phyloP scores from a whole-genome alignment of 140 eudicot species.

The Ambrosia hybrid region DNA sequence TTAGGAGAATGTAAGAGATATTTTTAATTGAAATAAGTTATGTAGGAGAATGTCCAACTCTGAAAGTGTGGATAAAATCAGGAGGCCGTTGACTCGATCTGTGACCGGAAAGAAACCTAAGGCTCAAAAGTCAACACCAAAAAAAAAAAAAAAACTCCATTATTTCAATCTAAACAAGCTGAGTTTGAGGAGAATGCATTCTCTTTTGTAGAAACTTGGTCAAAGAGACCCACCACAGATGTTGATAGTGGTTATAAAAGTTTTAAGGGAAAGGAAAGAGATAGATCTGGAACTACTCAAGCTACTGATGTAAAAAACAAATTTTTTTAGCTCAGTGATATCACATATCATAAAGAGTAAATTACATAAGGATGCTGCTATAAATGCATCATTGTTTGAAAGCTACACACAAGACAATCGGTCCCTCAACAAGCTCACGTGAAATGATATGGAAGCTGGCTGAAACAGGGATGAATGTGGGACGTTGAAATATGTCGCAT shows the following conservation, averaged over 20 bases:
- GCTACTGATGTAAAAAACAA: constrained; percentile 37
- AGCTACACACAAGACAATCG: constrained; percentile 56
- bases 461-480: constrained; percentile 96
- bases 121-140: constrained; percentile 32
- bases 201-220: constrained; percentile 40
- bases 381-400: constrained; percentile 31
- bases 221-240: constrained; percentile 34
- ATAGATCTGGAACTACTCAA: constrained; percentile 32
- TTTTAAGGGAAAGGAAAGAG: constrained; percentile 43
- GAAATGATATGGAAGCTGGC: constrained; percentile 98
- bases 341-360: too few species aligned
- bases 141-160: constrained; percentile 34
- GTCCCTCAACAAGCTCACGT: constrained; percentile 86
- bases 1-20: too few species aligned
- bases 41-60: constrained; percentile 61
- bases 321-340: too few species aligned
- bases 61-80: constrained; percentile 33
- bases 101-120: constrained; percentile 46
- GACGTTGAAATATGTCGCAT: constrained; percentile 95
- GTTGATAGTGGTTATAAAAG: constrained; percentile 36
- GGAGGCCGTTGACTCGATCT: constrained; percentile 65
- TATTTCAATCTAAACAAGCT: constrained; percentile 32
- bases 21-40: too few species aligned
- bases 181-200: constrained; percentile 5
- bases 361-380: constrained; percentile 34